A percentile compares a stretch with the other conserved stretches of the same genome.
These are phyloP conservation scores for Mycena leptocephala DNA, from an alignment of 768 basidiomycete genomes.

Conservation along the genomic window DNA sequence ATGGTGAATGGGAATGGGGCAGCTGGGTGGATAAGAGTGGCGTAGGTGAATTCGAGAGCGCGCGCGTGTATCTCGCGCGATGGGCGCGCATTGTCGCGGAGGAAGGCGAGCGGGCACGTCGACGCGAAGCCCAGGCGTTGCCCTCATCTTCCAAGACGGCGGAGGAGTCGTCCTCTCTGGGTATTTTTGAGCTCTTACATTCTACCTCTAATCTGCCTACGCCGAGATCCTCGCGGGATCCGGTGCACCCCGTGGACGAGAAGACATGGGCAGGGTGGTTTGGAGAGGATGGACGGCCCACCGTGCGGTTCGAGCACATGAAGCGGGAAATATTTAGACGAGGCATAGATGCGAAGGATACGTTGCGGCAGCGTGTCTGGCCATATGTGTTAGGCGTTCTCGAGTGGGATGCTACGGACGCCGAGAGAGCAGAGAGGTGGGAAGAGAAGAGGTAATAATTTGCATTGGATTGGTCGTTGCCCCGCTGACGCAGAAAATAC, in stretches of 20 bases:
- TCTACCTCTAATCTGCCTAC: constrained; percentile 86
- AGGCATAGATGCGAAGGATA: constrained; percentile 71
- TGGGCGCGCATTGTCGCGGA: constrained; percentile 99
- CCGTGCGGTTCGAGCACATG: constrained; percentile 78
- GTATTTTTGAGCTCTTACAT: constrained; percentile 90
- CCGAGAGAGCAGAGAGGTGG: constrained; percentile 76
- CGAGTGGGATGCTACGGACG: constrained; percentile 81
- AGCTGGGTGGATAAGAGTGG: constrained; percentile 95
- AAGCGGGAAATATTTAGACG: constrained; percentile 84
- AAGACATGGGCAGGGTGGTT: constrained; percentile 88
- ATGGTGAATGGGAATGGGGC: constrained; percentile 94
- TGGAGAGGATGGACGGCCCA: constrained; percentile 77
- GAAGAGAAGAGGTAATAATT: constrained; percentile 71
- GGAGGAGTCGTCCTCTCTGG: constrained; percentile 83
- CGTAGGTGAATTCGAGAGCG: constrained; percentile 96
- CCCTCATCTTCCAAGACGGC: constrained; percentile 66
- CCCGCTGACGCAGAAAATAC: neutral
- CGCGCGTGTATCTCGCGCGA: constrained; percentile 94
- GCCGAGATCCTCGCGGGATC: constrained; percentile 88
- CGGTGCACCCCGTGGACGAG: constrained; percentile 82
- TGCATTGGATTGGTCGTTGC: neutral
- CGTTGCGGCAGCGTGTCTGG: constrained; percentile 86
- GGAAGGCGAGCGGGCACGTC: constrained; percentile 93
- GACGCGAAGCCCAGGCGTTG: constrained; percentile 82
- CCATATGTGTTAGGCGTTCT: constrained; percentile 91